Evolutionary conservation across 73 alveolate species (phyloP).

Genomic region (Paramecium sexaurelia): DNA sequence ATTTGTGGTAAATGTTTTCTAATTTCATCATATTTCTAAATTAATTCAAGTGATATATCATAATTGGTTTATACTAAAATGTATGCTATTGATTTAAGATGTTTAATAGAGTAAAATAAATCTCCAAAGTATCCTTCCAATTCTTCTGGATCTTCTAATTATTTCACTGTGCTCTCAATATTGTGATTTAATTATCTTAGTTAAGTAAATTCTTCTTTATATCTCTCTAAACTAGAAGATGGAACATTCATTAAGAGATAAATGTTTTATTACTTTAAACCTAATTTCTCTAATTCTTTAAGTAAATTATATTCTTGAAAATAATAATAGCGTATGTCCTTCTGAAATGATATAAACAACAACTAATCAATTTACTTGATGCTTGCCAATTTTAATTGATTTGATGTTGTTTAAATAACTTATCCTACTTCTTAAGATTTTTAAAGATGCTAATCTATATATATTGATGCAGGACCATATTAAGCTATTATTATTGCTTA

Average conservation of each 20-base stretch:
- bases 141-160: conserved; percentile 16
- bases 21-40: neutral
- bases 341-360: neutral
- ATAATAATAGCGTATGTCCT: conserved; percentile 9
- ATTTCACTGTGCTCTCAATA: neutral
- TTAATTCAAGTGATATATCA: neutral
- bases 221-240: neutral
- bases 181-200: neutral
- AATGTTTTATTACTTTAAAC: neutral
- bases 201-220: neutral
- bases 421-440: neutral
- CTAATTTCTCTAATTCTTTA: neutral
- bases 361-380: neutral
- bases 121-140: conserved; percentile 21
- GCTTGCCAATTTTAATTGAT: neutral
- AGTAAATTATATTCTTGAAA: neutral
- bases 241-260: neutral
- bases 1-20: neutral
- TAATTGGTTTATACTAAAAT: neutral
- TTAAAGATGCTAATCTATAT: neutral
- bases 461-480: conserved; percentile 25
- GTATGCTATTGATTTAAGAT: neutral
- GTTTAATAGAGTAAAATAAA: neutral
- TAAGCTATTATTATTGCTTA: neutral
- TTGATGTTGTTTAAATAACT: neutral